Percentiles rank a stretch among this genome's conserved stretches.
phyloP scores from a whole-genome alignment of 2,329 filamentous ascomycete genomes.

The Fusarium napiforme region DNA sequence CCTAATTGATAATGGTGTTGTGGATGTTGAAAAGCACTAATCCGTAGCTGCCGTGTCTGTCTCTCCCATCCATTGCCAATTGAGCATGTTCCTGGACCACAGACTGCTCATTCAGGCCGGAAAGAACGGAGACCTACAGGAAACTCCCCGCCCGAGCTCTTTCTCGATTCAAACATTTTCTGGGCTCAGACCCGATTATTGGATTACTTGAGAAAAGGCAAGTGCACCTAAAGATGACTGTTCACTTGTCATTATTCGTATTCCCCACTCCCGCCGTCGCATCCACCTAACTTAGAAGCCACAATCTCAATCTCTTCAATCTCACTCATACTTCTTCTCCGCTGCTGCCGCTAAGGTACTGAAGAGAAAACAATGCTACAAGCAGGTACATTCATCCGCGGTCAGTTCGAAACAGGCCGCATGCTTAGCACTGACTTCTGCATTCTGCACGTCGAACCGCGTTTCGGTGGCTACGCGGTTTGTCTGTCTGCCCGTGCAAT shows the following conservation, averaged over 20 bases:
- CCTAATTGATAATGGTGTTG: constrained; percentile 14
- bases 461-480: constrained; percentile 6
- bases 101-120: constrained; percentile 7
- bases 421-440: constrained; percentile 16
- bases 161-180: neutral
- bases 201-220: constrained; percentile 1
- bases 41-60: constrained; percentile 12
- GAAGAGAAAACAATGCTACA: constrained; percentile 3
- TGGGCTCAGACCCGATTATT: neutral
- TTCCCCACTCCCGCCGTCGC: neutral
- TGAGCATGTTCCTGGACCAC: constrained; percentile 16
- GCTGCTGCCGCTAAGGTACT: constrained; percentile 9
- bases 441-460: constrained; percentile 8
- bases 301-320: constrained; percentile 20
- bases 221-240: constrained; percentile 14
- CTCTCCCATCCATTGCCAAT: neutral
- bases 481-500: neutral
- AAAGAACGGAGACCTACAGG: constrained; percentile 9
- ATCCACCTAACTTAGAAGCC: neutral
- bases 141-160: neutral
- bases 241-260: constrained; percentile 26
- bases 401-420: constrained; percentile 23
- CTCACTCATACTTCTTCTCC: constrained; percentile 28
- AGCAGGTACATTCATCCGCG: constrained; percentile 12
- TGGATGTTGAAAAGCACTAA: constrained; percentile 7